Evolutionary conservation across 1,284 basidiomycete genomes (phyloP).

Genomic region (Pascua sp.): DNA sequence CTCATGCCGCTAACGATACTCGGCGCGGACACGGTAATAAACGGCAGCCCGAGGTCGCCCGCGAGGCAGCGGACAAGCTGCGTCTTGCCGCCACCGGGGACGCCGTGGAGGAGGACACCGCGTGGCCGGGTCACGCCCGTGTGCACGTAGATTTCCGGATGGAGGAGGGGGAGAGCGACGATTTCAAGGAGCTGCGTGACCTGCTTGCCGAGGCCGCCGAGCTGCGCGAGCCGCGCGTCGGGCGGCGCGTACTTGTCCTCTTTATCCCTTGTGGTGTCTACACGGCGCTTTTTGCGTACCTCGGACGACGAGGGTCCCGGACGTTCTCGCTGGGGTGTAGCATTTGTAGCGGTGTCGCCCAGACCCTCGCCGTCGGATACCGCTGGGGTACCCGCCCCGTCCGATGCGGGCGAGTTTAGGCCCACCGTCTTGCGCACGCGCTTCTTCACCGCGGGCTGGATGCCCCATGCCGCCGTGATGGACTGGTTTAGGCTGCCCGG

Average conservation of each 20-base stretch:
- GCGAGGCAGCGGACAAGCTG: slow-evolving; percentile 87
- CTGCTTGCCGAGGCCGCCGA: slow-evolving; percentile 81
- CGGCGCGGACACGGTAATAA: slow-evolving; percentile 89
- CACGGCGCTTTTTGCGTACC: slow-evolving; percentile 15
- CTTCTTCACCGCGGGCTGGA: slow-evolving; percentile 11
- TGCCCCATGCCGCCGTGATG: slow-evolving; percentile 43
- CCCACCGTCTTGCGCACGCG: slow-evolving; percentile 16
- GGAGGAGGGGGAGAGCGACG: slow-evolving; percentile 88
- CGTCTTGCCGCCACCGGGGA: slow-evolving; percentile 96
- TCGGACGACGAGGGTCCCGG: slow-evolving; percentile 8
- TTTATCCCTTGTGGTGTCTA: slow-evolving; percentile 6
- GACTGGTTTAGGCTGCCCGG: slow-evolving; percentile 33
- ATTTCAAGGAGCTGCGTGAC: slow-evolving; percentile 93
- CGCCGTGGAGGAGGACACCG: slow-evolving; percentile 92
- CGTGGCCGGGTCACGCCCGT: slow-evolving; percentile 89
- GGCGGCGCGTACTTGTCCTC: slow-evolving; percentile 45
- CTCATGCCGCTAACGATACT: slow-evolving; percentile 96
- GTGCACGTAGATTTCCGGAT: slow-evolving; percentile 91
- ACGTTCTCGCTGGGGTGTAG: neutral
- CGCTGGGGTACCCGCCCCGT: slow-evolving; percentile 7
- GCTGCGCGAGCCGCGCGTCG: slow-evolving; percentile 61
- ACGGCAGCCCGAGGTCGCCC: slow-evolving; percentile 86
- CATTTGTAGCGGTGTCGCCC: neutral
- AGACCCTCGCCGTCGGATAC: slow-evolving; percentile 9
- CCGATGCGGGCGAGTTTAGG: slow-evolving; percentile 12